phyloP scores from a whole-genome alignment of 2,329 filamentous ascomycete species.

The Aspergillus aculeatinus region DNA sequence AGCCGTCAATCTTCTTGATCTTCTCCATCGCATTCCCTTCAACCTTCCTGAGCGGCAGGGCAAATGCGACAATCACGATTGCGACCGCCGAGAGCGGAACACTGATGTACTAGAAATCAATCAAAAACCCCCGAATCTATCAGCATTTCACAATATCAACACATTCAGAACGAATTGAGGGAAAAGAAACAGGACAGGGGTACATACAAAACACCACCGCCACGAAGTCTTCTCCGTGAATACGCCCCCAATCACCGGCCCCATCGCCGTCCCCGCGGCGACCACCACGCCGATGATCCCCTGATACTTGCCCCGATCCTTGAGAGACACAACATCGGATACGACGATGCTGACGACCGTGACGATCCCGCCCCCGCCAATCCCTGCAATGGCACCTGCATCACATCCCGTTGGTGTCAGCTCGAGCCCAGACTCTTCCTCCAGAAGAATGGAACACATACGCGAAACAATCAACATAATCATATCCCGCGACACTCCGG shows the following conservation, averaged over 20 bases:
- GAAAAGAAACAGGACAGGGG: no score
- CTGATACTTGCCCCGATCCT: background rate
- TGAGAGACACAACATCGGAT: background rate
- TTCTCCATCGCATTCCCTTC: background rate
- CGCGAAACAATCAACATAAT: background rate
- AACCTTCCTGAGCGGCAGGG: background rate
- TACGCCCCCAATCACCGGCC: background rate
- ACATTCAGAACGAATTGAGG: no score
- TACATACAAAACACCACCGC: background rate
- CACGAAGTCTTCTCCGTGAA: background rate
- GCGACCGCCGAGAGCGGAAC: background rate
- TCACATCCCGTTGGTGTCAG: no score
- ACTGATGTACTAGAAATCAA: background rate
- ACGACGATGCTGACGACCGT: background rate
- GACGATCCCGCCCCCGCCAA: background rate
- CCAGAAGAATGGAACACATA: background rate
- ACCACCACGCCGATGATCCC: background rate
- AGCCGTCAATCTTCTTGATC: background rate
- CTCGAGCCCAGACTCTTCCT: background rate
- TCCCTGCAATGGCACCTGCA: background rate
- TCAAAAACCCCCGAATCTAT: no score
- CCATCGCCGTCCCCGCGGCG: background rate
- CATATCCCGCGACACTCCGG: background rate
- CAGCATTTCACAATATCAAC: no score
- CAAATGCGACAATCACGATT: background rate